Evolutionary conservation across 345 rosid genomes (phyloP).

Genomic region (Camelina laxa): DNA sequence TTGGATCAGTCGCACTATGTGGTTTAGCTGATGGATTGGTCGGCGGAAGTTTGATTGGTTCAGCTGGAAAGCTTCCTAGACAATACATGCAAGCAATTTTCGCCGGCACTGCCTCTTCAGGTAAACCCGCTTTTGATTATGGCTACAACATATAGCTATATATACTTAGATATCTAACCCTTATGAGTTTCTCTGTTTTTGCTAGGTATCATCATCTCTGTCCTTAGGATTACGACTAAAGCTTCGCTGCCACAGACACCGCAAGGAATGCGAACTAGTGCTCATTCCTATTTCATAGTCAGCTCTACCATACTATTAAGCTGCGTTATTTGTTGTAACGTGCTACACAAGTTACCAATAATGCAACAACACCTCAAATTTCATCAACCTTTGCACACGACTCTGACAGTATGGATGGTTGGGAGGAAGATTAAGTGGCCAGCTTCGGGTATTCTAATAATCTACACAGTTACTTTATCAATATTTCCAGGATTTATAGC

Average conservation of each 20-base stretch:
- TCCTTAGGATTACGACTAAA: slow-evolving; percentile 80
- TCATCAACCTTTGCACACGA: slow-evolving; percentile 42
- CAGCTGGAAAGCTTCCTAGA: slow-evolving; percentile 86
- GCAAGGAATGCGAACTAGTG: slow-evolving; percentile 70
- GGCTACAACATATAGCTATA: no score
- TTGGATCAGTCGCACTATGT: slow-evolving; percentile 70
- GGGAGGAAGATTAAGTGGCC: slow-evolving; percentile 66
- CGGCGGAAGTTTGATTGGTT: slow-evolving; percentile 86
- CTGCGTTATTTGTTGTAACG: slow-evolving; percentile 69
- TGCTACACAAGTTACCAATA: slow-evolving; percentile 71
- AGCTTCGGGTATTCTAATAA: slow-evolving; percentile 60
- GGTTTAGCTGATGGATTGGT: slow-evolving; percentile 92
- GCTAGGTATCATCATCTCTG: slow-evolving; percentile 75
- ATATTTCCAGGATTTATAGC: slow-evolving; percentile 88
- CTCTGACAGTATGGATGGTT: slow-evolving; percentile 52
- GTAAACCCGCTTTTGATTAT: slow-evolving; percentile 36
- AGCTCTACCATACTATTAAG: slow-evolving; percentile 61
- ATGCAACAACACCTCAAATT: slow-evolving; percentile 58
- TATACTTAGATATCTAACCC: no score
- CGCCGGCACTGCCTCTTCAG: slow-evolving; percentile 97
- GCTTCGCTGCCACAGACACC: slow-evolving; percentile 79
- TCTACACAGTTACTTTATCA: slow-evolving; percentile 75
- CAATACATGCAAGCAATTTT: slow-evolving; percentile 95
- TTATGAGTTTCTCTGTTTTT: not conserved
- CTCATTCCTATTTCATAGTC: slow-evolving; percentile 79